Evolutionary conservation across 2,329 filamentous ascomycete genomes (phyloP).

Genomic region (Pezizomycotina sp.): DNA sequence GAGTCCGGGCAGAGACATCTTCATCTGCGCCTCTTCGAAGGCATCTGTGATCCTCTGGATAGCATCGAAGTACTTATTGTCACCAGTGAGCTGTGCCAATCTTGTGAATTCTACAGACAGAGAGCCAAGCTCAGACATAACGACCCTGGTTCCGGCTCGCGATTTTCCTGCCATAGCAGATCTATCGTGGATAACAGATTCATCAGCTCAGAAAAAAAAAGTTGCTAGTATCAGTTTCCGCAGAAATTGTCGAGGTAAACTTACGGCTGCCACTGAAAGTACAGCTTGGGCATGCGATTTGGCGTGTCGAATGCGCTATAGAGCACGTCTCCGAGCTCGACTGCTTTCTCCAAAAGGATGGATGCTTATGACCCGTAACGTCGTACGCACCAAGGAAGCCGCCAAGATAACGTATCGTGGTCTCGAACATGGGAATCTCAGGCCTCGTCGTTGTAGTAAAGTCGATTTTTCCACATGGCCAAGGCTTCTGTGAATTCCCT

Average conservation of each 20-base stretch:
- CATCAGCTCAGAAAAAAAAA: conserved; percentile 3
- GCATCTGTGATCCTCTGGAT: conserved; percentile 71
- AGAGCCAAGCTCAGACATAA: conserved; percentile 57
- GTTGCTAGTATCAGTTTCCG: conserved; percentile 15
- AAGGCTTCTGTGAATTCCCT: conserved; percentile 68
- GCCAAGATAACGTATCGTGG: conserved; percentile 77
- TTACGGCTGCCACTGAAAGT: conserved; percentile 59
- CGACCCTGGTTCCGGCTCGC: conserved; percentile 25
- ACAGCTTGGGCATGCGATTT: conserved; percentile 76
- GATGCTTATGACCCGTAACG: conserved; percentile 54
- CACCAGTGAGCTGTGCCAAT: conserved; percentile 65
- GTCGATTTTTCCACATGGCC: conserved; percentile 51
- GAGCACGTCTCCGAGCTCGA: conserved; percentile 62
- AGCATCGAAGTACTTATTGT: conserved; percentile 77
- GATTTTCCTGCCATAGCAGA: conserved; percentile 20
- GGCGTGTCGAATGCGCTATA: conserved; percentile 80
- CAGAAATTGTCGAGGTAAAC: conserved; percentile 21
- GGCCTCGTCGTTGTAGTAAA: conserved; percentile 54
- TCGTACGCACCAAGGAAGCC: conserved; percentile 77
- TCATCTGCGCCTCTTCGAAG: conserved; percentile 56
- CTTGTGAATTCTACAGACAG: conserved; percentile 79
- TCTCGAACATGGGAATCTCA: conserved; percentile 82
- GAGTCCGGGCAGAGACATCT: conserved; percentile 56
- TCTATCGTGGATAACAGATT: conserved; percentile 4
- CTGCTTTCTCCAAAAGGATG: conserved; percentile 58